Evolutionary conservation across 768 basidiomycete species (phyloP), one percentile per base, ranked within the genome.

Genomic region (Clathrus columnatus): DNA sequence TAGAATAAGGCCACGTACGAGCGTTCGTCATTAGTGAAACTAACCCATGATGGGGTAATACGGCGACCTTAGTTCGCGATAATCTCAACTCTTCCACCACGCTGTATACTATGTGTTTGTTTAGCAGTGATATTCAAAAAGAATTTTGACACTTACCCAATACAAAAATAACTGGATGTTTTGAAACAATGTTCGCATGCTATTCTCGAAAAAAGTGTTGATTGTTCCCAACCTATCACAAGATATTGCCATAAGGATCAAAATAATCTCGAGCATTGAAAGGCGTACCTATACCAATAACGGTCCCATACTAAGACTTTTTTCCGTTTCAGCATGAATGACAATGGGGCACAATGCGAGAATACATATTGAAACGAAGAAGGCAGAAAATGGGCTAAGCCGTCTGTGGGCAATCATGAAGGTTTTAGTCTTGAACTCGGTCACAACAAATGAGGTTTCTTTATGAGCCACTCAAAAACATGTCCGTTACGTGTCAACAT

Each of bases 51-150:
- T 29, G 88, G 88, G 28, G 88, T 91, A 73, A 90, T 91, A 69
- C 88, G 86, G 70, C 89, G 83, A 69, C 87, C 87, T 66, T 89
- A 87, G 73, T 90, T 91, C 68, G 87, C 87, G 64, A 91, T 88
- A 60, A 89, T 91, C 73, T 91, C 88, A 53, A 92, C 89, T 59
- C 85, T 85, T 58, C 90, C 90, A 56, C 83, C 84, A 50, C 83
- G 84, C 69, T 87, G 85, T 24, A 93, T 85, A 76, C 89, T 88
- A 61, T 17, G 6, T 18, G 11, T 21, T 23, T 61, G 18, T 61
- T 57, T 28, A 47, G 17, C 18, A 20, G 54, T 26, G 7, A 32
- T 0, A 51, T 1, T 23, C 7, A 21, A 6, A 16, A 4, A 14
- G 21, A 46, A 51, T 4, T 0, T 2, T n/a, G n/a, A n/a, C n/a